phyloP scores from a whole-genome alignment of 805 yeast genomes.

The Wickerhamomyces ciferrii region DNA sequence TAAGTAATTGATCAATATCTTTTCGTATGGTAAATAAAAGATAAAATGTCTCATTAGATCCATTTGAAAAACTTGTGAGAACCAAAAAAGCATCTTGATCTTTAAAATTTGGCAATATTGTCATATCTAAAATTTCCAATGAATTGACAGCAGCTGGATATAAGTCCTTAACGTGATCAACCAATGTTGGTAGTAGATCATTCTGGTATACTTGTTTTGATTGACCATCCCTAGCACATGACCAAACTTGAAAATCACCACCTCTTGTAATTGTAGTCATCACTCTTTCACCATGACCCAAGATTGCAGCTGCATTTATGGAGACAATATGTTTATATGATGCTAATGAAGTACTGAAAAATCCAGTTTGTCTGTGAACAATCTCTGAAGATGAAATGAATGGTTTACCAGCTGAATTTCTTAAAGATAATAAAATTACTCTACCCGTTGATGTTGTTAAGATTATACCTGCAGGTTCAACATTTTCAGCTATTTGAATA shows the following conservation, averaged over 20 bases:
- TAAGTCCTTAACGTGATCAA: slow-evolving; percentile 35
- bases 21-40: slow-evolving; percentile 50
- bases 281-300: slow-evolving; percentile 45
- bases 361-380: slow-evolving; percentile 26
- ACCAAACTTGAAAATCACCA: slow-evolving; percentile 46
- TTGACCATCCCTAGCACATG: slow-evolving; percentile 39
- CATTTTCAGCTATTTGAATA: slow-evolving; percentile 49
- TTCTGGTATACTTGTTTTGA: slow-evolving; percentile 32
- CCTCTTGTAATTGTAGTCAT: slow-evolving; percentile 33
- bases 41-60: slow-evolving; percentile 28
- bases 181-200: slow-evolving; percentile 28
- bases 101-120: slow-evolving; percentile 36
- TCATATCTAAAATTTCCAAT: slow-evolving; percentile 59
- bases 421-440: slow-evolving; percentile 53
- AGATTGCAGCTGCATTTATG: slow-evolving; percentile 46
- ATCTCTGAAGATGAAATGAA: slow-evolving; percentile 22
- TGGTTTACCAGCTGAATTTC: slow-evolving; percentile 67
- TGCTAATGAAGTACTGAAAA: slow-evolving; percentile 24
- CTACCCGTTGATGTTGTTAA: slow-evolving; percentile 68
- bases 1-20: slow-evolving; percentile 43
- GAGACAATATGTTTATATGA: slow-evolving; percentile 44
- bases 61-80: slow-evolving; percentile 31
- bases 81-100: slow-evolving; percentile 39
- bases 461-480: slow-evolving; percentile 73
- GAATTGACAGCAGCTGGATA: slow-evolving; percentile 48